Conservation (phyloP, 2,329 filamentous ascomycete genomes). For the Elsinoe batatas region DNA sequence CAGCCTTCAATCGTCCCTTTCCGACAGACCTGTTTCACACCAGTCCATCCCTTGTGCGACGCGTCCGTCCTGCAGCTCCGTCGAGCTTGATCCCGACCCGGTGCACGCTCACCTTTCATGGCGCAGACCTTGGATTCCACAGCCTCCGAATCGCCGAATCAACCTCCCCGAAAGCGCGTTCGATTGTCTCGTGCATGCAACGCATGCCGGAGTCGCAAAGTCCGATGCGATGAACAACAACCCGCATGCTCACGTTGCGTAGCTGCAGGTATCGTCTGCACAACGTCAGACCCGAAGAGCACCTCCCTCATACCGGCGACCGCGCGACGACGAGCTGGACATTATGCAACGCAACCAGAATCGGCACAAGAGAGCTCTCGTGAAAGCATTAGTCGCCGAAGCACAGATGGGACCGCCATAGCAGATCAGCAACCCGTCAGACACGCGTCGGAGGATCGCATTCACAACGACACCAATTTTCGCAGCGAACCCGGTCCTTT, state of each 20-base stretch:
- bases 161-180: slow-evolving; percentile 10
- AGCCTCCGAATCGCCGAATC: background rate
- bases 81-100: background rate
- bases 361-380: background rate
- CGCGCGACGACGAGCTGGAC: background rate
- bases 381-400: too few relatives aligned
- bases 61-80: too few relatives aligned
- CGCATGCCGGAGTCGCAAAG: slow-evolving; percentile 15
- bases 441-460: too few relatives aligned
- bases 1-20: too few relatives aligned
- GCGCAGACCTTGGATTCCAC: background rate
- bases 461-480: too few relatives aligned
- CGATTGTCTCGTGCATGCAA: slow-evolving; percentile 17
- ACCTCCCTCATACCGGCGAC: background rate
- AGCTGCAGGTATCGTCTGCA: slow-evolving; percentile 12
- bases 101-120: background rate
- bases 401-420: too few relatives aligned
- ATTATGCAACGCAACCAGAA: background rate
- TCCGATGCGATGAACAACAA: slow-evolving; percentile 17
- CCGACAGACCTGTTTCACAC: too few relatives aligned
- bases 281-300: slow-evolving; percentile 14
- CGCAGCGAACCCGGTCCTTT: too few relatives aligned
- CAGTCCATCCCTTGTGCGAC: too few relatives aligned
- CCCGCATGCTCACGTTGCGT: slow-evolving; percentile 13
- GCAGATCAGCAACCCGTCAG: too few relatives aligned